Conservation (phyloP, 2,329 filamentous ascomycete genomes). For the Zymoseptoria brevis region DNA sequence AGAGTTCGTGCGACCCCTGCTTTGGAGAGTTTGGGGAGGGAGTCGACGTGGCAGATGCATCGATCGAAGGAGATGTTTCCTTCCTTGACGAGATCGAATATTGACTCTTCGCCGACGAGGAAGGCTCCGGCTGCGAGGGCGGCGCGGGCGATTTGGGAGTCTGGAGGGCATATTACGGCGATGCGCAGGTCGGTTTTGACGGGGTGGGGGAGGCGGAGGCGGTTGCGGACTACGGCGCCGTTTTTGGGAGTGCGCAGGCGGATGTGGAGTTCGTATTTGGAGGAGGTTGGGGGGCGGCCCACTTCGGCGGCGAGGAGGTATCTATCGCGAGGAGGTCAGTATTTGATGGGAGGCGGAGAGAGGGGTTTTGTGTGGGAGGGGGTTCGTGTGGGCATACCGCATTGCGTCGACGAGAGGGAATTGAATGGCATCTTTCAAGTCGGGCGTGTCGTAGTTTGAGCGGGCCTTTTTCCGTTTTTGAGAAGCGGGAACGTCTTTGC, state of each 20-base stretch:
- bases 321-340: constrained; percentile 39
- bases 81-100: constrained; percentile 70
- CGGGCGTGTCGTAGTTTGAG: constrained; percentile 55
- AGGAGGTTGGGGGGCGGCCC: constrained; percentile 60
- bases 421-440: constrained; percentile 59
- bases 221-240: constrained; percentile 78
- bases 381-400: too few relatives aligned
- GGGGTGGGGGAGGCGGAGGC: constrained; percentile 78
- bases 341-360: background rate
- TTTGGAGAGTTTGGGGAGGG: constrained; percentile 70
- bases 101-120: constrained; percentile 73
- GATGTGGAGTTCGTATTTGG: constrained; percentile 85
- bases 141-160: constrained; percentile 63
- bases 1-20: constrained; percentile 71
- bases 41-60: constrained; percentile 76
- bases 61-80: constrained; percentile 82
- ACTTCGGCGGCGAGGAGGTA: constrained; percentile 91
- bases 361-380: too few relatives aligned
- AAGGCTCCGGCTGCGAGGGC: constrained; percentile 72
- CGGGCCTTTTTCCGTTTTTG: constrained; percentile 57
- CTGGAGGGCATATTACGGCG: constrained; percentile 83
- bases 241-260: constrained; percentile 77
- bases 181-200: constrained; percentile 84
- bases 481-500: constrained; percentile 42
- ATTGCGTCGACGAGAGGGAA: constrained; percentile 88